These are phyloP conservation scores for Keithomyces neogunnii DNA, from an alignment of 2,329 filamentous ascomycete species.

Conservation along the genomic window DNA sequence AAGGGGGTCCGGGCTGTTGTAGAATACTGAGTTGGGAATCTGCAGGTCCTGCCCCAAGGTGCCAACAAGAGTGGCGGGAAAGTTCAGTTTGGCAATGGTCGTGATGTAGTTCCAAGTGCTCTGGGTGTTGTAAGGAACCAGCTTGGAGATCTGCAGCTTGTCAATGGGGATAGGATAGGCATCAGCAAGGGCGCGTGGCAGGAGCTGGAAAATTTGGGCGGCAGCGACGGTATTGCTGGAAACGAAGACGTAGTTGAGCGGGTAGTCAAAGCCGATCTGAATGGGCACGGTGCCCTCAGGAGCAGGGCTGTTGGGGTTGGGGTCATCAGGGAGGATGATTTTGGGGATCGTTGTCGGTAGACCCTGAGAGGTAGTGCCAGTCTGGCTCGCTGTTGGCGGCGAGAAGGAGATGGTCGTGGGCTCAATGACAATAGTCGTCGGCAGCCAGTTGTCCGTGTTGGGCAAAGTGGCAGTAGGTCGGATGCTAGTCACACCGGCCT, in stretches of 20 bases:
- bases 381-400: constrained; percentile 21
- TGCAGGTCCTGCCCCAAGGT: constrained; percentile 61
- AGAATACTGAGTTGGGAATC: constrained; percentile 64
- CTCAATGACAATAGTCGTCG: constrained; percentile 54
- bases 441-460: constrained; percentile 40
- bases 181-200: constrained; percentile 63
- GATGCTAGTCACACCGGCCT: constrained; percentile 28
- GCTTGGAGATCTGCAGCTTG: constrained; percentile 58
- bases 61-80: constrained; percentile 62
- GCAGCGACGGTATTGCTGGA: constrained; percentile 62
- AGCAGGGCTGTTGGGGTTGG: constrained; percentile 38
- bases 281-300: constrained; percentile 63
- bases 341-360: constrained; percentile 63
- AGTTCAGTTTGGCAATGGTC: constrained; percentile 60
- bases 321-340: constrained; percentile 63
- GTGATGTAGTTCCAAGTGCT: constrained; percentile 67
- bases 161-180: constrained; percentile 47
- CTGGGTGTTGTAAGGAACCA: constrained; percentile 70
- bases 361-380: constrained; percentile 37
- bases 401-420: constrained; percentile 28
- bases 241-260: constrained; percentile 79
- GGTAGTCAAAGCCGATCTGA: constrained; percentile 76
- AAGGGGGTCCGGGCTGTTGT: constrained; percentile 59
- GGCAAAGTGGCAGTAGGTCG: constrained; percentile 34
- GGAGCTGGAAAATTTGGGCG: constrained; percentile 73